Conservation (phyloP, 2,329 filamentous ascomycete genomes). For the Curvularia spicifera region DNA sequence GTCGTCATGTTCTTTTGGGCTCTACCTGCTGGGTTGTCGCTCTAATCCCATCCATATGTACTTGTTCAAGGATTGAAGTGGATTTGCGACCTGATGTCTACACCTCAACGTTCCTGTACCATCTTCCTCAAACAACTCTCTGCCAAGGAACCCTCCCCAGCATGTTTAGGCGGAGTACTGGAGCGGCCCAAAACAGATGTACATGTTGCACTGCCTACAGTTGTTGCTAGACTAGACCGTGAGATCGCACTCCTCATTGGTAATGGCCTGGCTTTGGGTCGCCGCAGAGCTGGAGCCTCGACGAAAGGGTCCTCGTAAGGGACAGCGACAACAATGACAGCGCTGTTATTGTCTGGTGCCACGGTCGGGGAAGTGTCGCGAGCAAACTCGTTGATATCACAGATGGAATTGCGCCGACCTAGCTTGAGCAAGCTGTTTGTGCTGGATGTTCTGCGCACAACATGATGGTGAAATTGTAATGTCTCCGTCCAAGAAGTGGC, state of each 20-base stretch:
- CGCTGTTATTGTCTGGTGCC: background rate
- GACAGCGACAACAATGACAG: background rate
- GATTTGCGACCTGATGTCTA: background rate
- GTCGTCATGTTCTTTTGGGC: background rate
- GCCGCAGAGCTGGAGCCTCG: background rate
- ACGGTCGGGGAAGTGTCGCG: background rate
- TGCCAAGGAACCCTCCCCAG: background rate
- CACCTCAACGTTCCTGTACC: background rate
- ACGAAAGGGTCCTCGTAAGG: conserved; percentile 5
- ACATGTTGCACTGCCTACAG: background rate
- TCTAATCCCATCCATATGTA: background rate
- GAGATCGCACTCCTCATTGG: conserved; percentile 12
- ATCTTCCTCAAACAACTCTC: background rate
- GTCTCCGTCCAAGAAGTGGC: background rate
- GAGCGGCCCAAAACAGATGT: background rate
- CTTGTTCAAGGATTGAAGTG: background rate
- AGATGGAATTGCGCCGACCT: conserved; percentile 3
- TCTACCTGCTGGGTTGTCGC: background rate
- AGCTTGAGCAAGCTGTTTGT: conserved; percentile 3
- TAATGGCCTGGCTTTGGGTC: conserved; percentile 1
- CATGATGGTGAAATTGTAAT: background rate
- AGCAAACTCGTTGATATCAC: background rate
- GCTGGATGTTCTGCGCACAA: background rate
- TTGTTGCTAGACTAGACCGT: background rate
- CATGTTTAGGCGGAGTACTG: background rate